Evolutionary conservation across 257 asterid species (phyloP).

Genomic region (Penstemon davidsonii): DNA sequence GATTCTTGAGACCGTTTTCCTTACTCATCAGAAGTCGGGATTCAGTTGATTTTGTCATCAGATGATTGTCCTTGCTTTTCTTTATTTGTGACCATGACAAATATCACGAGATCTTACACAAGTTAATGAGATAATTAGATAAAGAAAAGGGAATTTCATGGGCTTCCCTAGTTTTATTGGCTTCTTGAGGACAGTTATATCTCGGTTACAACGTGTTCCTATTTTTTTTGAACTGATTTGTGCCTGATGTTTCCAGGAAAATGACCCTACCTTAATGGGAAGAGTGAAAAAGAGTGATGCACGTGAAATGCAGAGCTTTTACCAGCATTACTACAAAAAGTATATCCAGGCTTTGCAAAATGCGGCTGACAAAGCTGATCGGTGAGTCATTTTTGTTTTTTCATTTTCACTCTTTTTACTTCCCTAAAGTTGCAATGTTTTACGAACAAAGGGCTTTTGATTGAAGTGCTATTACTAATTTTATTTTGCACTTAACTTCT

Average conservation of each 20-base stretch:
- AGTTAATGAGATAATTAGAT: background rate
- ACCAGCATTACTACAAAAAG: conserved; percentile 95
- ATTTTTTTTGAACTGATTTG: conserved; percentile 7
- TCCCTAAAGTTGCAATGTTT: conserved; percentile 17
- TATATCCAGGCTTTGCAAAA: conserved; percentile 98
- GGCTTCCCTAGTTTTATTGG: background rate
- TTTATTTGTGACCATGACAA: background rate
- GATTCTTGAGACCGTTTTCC: background rate
- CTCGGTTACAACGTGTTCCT: conserved; percentile 4
- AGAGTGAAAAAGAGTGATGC: conserved; percentile 99
- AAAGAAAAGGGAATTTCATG: background rate
- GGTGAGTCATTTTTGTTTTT: conserved; percentile 47
- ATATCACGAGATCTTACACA: background rate
- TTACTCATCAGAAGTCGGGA: background rate
- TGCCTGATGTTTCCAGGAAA: conserved; percentile 63
- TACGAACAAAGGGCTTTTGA: background rate
- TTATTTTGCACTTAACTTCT: conserved; percentile 24
- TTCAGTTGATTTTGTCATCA: background rate
- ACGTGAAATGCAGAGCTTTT: conserved; percentile 99
- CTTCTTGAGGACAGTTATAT: background rate
- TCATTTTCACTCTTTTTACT: conserved; percentile 7
- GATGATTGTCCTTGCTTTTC: background rate
- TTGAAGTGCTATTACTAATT: conserved; percentile 7
- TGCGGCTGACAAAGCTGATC: conserved; percentile 98
- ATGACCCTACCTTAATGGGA: conserved; percentile 95